Evolutionary conservation across 129 eudicot species (phyloP).

Genomic region (Escallonia rubra): DNA sequence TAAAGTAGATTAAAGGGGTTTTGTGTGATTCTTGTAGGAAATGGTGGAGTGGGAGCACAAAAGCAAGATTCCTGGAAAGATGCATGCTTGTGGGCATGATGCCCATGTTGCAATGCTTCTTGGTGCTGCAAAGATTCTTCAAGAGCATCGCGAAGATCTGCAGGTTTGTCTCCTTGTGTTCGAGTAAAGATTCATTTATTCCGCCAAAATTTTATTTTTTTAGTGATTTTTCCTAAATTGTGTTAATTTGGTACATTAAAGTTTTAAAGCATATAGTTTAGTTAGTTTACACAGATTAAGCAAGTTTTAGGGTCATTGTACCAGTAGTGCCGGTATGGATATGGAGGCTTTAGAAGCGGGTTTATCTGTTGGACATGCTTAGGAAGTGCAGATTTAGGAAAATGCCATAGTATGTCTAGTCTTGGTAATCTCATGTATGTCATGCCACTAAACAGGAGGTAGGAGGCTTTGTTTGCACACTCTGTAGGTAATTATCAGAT

Average conservation of each 20-base stretch:
- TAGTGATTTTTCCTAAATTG: neutral
- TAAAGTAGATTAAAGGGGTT: neutral
- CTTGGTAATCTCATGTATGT: too few relatives aligned
- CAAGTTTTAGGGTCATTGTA: neutral
- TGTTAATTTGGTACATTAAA: too few relatives aligned
- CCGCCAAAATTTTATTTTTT: neutral
- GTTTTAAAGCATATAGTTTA: too few relatives aligned
- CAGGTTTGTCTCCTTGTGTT: conserved; percentile 44
- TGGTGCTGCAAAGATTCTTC: conserved; percentile 98
- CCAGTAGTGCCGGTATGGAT: neutral
- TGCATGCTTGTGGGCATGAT: conserved; percentile 99
- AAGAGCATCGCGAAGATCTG: conserved; percentile 51
- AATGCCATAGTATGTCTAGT: too few relatives aligned
- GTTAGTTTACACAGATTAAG: neutral
- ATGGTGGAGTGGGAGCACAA: conserved; percentile 98
- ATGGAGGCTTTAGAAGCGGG: neutral
- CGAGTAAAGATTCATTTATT: neutral
- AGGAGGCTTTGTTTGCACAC: too few relatives aligned
- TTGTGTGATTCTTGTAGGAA: conserved; percentile 47
- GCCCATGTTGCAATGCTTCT: conserved; percentile 99
- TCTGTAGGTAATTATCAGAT: too few relatives aligned
- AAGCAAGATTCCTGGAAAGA: conserved; percentile 83
- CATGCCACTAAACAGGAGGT: too few relatives aligned
- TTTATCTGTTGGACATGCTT: too few relatives aligned
- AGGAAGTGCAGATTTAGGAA: too few relatives aligned